Base-by-base conservation (phyloP, 192 early-diverging fungal species). In the Coemansia sp. region DNA sequence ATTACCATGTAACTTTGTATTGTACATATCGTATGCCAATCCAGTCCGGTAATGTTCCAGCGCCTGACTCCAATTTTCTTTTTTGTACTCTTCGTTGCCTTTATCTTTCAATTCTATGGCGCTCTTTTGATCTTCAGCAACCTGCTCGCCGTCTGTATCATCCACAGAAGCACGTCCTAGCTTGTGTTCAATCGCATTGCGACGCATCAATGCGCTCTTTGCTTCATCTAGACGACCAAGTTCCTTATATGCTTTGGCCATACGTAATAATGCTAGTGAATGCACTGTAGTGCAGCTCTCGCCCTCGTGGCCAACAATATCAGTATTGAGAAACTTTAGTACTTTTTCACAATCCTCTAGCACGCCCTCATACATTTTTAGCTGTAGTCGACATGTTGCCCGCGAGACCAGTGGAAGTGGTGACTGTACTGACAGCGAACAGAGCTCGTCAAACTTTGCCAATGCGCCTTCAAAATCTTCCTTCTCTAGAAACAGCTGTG, bases 171-270 rank as follows among this genome's bases (percentile, higher is more conserved):
- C 65, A 18, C 75, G 69, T 5, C 80, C 80, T 12, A 74, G 64
- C 64, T 74, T 82, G 32, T 82, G 80, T 63, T 82, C 80, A 12
- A 82, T 68, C 8, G 68, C 80, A 51, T 82, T 82, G 32, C 67
- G 76, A 49, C 80, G 63, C 80, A 77, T 77, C 31, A 82, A 49
- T 5, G 80, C 71, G 30, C 71, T 78, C 63, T 78, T 82, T 26
- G 74, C 70, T 8, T 73, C 71, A 27, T 82, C 80, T 38, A 74
- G 2, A 5, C 58, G 68, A 48, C 75, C 80, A 49, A 82, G 62
- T 48, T 82, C 80, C 68, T 82, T 82, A 65, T 78, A 48, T 25
- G 80, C 80, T 62, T 82, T 82, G 56, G 80, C 80, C 80, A 82
- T 74, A 21, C 80, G 74, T 68, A 82, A 38, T n/a, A 82, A 68